phyloP scores from a whole-genome alignment of 2,329 filamentous ascomycete genomes.

The Alternaria sp. region DNA sequence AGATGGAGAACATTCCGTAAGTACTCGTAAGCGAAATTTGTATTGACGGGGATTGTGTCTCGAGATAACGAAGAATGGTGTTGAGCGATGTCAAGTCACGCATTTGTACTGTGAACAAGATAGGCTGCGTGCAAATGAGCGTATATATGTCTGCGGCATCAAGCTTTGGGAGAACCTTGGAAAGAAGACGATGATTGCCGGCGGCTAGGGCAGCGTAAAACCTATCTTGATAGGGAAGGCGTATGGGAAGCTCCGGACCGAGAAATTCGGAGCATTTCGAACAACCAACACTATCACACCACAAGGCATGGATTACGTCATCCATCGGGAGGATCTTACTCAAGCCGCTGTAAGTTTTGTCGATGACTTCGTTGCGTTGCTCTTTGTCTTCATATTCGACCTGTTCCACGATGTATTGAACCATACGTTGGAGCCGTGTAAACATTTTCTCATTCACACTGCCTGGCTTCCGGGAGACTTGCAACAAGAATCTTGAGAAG shows the following conservation, averaged over 20 bases:
- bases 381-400: neutral
- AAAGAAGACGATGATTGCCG: neutral
- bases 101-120: neutral
- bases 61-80: neutral
- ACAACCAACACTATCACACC: neutral
- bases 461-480: neutral
- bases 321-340: neutral
- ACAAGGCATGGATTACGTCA: neutral
- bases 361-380: neutral
- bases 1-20: neutral
- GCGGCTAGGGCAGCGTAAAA: neutral
- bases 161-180: neutral
- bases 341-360: neutral
- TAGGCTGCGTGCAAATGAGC: accelerated
- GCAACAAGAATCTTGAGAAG: neutral
- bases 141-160: accelerated
- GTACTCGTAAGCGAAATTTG: neutral
- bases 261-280: neutral
- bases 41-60: accelerated
- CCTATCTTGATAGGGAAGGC: neutral
- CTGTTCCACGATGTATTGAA: neutral
- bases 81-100: neutral
- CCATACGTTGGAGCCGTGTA: neutral
- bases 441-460: neutral
- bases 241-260: neutral